phyloP scores from a whole-genome alignment of 2,329 filamentous ascomycete species.

The Hypoxylon rubiginosum region DNA sequence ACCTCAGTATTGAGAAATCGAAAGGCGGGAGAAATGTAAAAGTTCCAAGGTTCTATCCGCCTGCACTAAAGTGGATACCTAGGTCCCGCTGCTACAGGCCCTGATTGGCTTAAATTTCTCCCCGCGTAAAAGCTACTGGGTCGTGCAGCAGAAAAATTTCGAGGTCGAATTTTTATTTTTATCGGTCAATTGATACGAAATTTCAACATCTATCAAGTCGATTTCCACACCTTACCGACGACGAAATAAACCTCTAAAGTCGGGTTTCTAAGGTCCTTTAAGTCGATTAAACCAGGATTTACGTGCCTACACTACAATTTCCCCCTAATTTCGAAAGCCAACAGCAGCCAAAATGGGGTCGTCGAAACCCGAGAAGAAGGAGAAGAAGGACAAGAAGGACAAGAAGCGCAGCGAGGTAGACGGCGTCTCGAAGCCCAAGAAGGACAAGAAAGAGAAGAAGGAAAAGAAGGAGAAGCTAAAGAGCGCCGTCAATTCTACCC shows the following conservation, averaged over 20 bases:
- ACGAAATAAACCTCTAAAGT: constrained; percentile 3
- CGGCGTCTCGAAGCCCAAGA: constrained; percentile 68
- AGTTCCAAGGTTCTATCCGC: not conserved
- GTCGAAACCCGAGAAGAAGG: constrained; percentile 54
- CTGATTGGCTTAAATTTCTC: constrained; percentile 43
- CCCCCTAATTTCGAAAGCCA: not conserved
- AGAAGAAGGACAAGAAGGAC: constrained; percentile 70
- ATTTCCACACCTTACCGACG: constrained; percentile 5
- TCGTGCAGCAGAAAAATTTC: constrained; percentile 47
- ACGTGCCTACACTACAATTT: not conserved
- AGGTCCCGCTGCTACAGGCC: constrained; percentile 30
- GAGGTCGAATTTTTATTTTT: constrained; percentile 39
- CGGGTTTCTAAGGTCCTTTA: not conserved
- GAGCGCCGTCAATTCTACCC: constrained; percentile 67
- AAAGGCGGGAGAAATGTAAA: not conserved
- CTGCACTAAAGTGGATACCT: constrained; percentile 39
- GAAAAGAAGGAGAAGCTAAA: constrained; percentile 81
- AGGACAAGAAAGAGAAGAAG: constrained; percentile 74
- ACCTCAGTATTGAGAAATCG: not conserved
- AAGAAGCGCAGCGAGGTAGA: constrained; percentile 67
- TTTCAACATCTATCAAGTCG: constrained; percentile 23
- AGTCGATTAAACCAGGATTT: not conserved
- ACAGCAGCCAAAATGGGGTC: constrained; percentile 47
- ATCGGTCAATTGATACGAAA: constrained; percentile 33
- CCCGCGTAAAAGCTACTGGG: constrained; percentile 37